Base-by-base conservation (phyloP, 2,329 filamentous ascomycete genomes). In the Neofusicoccum laricinum region DNA sequence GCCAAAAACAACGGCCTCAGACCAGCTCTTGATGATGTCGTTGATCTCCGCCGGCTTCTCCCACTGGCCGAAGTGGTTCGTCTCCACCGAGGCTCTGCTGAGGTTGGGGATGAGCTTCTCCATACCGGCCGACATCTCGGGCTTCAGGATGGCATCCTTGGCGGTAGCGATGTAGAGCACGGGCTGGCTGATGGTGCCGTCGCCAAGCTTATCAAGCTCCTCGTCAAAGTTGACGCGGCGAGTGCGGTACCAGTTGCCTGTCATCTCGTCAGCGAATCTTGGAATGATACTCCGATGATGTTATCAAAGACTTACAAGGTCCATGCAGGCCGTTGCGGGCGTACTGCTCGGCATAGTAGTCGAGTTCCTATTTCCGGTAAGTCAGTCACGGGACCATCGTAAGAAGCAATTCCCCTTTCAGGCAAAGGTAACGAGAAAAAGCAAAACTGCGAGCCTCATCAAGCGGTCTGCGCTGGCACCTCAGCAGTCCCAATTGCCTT, bases 221-320 rank as follows among this genome's bases (percentile, higher is more conserved):
- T 97, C 92, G 45, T 91, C 85, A 73, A 83, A 90, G 77, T 96
- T 97, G 67, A 89, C 76, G 75, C 85, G 80, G 19, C 86, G 82
- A 2, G 86, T 90, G 48, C 93, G 88, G 79, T 99, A 99, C 91
- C 92, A 97, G 78, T 93, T 95, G 66, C 92, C 82, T 84, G 41
- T n/a, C 25, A 15, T n/a, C 15, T 7, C 41, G 4, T 43, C 7
- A 15, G 14, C n/a, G 17, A 17, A 8, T 5, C 17, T 17, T 40
- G n/a, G 38, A 43, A 38, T 15, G 7, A 48, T 19, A 4, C 4
- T 6, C 4, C 25, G 5, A 6, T 30, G 25, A 6, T 30, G 25
- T 6, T 30, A 4, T 30, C 25, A 30, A 15, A 15, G 41, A 43
- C 41, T n/a, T 43, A n/a, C 55, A 59, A 25, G 92, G 91, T 0